Percentiles rank a stretch among this genome's conserved stretches.
Conservation (phyloP, 2,329 filamentous ascomycete species). For the Leptodontidium sp. region DNA sequence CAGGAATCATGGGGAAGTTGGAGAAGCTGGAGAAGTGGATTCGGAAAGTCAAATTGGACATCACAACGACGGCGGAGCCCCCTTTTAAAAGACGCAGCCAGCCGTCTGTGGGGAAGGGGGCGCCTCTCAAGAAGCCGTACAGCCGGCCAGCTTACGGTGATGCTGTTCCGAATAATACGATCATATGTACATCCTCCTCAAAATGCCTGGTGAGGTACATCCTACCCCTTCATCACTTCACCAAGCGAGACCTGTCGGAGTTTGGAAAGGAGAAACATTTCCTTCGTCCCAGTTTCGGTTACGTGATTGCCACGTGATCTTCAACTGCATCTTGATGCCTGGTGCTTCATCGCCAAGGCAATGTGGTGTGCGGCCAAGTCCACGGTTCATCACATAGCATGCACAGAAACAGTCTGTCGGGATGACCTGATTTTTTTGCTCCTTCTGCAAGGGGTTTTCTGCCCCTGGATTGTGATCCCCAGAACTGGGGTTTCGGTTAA, state of each 20-base stretch:
- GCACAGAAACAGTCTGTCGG: constrained; percentile 6
- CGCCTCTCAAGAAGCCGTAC: neutral
- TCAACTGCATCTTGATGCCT: neutral
- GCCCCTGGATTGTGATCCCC: neutral
- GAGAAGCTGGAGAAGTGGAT: constrained; percentile 17
- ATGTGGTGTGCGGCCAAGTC: constrained; percentile 19
- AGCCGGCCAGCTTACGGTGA: neutral
- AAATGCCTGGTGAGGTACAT: neutral
- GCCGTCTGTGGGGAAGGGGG: constrained; percentile 5
- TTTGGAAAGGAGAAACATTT: constrained; percentile 12
- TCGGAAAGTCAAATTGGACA: neutral
- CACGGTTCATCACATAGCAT: constrained; percentile 3
- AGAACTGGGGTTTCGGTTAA: neutral
- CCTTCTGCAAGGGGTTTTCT: constrained; percentile 4
- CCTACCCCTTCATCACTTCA: neutral
- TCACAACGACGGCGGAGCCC: neutral
- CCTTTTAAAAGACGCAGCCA: constrained; percentile 4
- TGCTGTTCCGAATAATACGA: neutral
- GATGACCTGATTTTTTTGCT: constrained; percentile 10
- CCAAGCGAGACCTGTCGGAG: constrained; percentile 9
- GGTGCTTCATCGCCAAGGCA: constrained; percentile 9
- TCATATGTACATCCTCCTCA: neutral
- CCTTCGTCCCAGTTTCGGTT: neutral
- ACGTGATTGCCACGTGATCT: constrained; percentile 8
- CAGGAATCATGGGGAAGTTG: constrained; percentile 5